Evolutionary conservation across 2,329 filamentous ascomycete genomes (phyloP), one percentile per base, ranked within the genome.

Genomic region (Penicillium sclerotiorum): DNA sequence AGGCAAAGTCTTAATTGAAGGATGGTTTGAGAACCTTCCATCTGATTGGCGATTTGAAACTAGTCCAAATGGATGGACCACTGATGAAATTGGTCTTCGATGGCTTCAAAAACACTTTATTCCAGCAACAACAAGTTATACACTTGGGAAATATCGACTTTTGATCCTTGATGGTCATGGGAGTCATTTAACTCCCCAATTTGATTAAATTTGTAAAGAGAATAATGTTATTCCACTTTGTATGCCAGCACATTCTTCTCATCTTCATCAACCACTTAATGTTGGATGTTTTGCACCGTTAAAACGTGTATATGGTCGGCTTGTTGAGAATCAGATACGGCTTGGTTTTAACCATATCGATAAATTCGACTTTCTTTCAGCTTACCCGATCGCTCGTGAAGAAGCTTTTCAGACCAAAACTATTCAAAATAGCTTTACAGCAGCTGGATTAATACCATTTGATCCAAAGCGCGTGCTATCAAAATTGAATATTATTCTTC

Each of bases 261-360:
- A 50, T 25, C 27, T 46, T 37, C 27, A 47, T 27, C 36, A 53
- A n/a, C 47, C 39, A 12, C 44, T 50, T 22, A 44, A 53, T 50
- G 33, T 53, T 22, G 28, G 50, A 17, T 50, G 36, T 50, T 53
- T 53, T 41, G 15, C 35, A 12, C 18, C 33, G 15, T 22, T 53
- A n/a, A 53, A 53, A 41, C 32, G 37, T 7, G 17, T 22, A 22
- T 53, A 53, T 35, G 30, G 46, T 35, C n/a, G n/a, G 12, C 5
- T 41, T 5, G 15, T 49, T 33, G 17, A 49, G 20, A 12, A 4
- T 17, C 12, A 36, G 6, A 43, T 44, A 7, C 20, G 15, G 7
- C 8, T 20, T 32, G 18, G 44, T 8, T 25, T 42, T 1, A 48
- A 4, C 25, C 40, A 0, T 50, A 49, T 35, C 17, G 13, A 42